These are phyloP conservation scores for Cyberlindnera japonica DNA, from an alignment of 805 yeast species.

Conservation along the genomic window DNA sequence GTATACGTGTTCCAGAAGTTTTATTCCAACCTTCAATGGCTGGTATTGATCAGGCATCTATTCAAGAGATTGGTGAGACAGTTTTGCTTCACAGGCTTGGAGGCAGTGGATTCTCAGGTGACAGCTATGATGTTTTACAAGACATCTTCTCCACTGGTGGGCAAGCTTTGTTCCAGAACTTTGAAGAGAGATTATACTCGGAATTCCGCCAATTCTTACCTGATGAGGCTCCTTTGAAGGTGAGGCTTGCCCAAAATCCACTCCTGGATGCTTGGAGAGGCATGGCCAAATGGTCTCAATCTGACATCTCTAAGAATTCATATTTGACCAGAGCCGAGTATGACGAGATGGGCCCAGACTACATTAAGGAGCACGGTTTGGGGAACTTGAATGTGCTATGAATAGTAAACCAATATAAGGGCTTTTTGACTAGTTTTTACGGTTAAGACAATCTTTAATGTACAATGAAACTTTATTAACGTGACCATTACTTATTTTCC, in stretches of 20 bases:
- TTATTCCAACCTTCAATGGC: constrained; percentile 90
- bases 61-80: constrained; percentile 72
- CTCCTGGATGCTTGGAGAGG: constrained; percentile 89
- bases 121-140: constrained; percentile 47
- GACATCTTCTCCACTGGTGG: constrained; percentile 91
- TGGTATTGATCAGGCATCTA: constrained; percentile 94
- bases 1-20: constrained; percentile 90
- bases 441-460: no score
- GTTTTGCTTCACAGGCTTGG: constrained; percentile 58
- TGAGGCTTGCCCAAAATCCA: constrained; percentile 66
- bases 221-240: constrained; percentile 52
- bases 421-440: no score
- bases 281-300: constrained; percentile 73
- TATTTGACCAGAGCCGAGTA: constrained; percentile 69
- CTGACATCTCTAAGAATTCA: constrained; percentile 41
- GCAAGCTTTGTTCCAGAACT: constrained; percentile 58
- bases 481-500: constrained; percentile 24
- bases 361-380: constrained; percentile 78
- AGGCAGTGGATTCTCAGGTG: constrained; percentile 52
- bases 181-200: constrained; percentile 58
- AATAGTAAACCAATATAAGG: no score
- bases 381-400: constrained; percentile 46
- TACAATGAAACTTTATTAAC: no score
- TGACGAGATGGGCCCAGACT: constrained; percentile 85
- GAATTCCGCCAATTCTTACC: constrained; percentile 78